Conservation (phyloP, 2,329 filamentous ascomycete genomes). For the Tolypocladium paradoxum region DNA sequence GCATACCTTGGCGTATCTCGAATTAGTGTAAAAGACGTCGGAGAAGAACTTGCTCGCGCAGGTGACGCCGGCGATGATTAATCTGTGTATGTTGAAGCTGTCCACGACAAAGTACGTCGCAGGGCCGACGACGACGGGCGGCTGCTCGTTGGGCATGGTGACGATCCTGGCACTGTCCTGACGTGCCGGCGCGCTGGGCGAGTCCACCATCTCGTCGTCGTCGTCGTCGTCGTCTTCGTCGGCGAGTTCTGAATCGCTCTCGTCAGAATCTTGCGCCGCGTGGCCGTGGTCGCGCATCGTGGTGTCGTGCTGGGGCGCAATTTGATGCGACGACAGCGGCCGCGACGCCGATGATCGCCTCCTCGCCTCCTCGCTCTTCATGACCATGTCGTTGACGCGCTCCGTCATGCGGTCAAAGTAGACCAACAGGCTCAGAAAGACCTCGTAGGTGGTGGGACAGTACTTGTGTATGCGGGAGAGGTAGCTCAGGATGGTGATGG, state of each 20-base stretch:
- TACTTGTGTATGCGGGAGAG: conserved; percentile 96
- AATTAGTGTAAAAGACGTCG: conserved; percentile 97
- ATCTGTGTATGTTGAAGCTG: conserved; percentile 95
- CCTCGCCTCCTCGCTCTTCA: conserved; percentile 51
- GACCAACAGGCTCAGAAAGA: conserved; percentile 87
- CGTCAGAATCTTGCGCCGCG: conserved; percentile 23
- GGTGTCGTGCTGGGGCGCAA: conserved; percentile 13
- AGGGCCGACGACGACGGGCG: conserved; percentile 12
- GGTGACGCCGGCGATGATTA: conserved; percentile 94
- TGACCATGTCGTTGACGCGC: conserved; percentile 72
- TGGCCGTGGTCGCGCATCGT: conserved; percentile 16
- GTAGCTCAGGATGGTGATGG: conserved; percentile 94
- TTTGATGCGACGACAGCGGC: conserved; percentile 3
- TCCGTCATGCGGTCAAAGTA: conserved; percentile 99
- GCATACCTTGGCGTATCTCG: conserved; percentile 92
- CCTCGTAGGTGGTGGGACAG: conserved; percentile 95
- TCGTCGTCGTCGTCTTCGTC: conserved; percentile 33
- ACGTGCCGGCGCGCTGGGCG: conserved; percentile 13
- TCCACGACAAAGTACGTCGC: conserved; percentile 80
- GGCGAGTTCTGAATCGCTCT: conserved; percentile 39
- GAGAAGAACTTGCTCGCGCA: conserved; percentile 99
- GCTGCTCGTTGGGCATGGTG: conserved; percentile 12
- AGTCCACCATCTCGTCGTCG: conserved; percentile 21
- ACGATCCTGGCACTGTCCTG: conserved; percentile 12
- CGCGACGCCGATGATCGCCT: conserved; percentile 11